Evolutionary conservation across 208 protist species (phyloP).

Genomic region (Blastocrithidia nonstop): DNA sequence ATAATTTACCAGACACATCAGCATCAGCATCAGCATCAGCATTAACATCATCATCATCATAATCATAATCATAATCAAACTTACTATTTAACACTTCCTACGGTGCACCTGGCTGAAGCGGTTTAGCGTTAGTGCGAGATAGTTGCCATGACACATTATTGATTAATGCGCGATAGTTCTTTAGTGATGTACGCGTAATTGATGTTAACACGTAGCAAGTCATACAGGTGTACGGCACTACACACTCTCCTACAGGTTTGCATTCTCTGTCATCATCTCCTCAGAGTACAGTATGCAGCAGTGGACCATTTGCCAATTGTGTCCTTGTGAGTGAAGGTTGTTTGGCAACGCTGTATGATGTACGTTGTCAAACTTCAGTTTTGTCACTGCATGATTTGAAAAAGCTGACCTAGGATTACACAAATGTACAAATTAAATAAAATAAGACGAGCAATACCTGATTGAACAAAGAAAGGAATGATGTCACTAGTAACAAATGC

Average conservation of each 20-base stretch:
- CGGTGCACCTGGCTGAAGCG: too few species aligned
- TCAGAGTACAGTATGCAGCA: background rate
- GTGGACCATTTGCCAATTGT: slow-evolving; percentile 6
- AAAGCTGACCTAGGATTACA: too few species aligned
- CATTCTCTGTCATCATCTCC: slow-evolving; percentile 10
- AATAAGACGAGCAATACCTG: too few species aligned
- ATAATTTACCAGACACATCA: too few species aligned
- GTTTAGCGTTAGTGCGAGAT: too few species aligned
- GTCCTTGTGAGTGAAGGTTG: slow-evolving; percentile 50
- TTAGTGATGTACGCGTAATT: slow-evolving; percentile 47
- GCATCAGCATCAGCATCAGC: too few species aligned
- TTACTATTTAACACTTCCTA: too few species aligned
- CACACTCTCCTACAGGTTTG: slow-evolving; percentile 46
- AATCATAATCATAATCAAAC: too few species aligned
- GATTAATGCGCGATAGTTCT: slow-evolving; percentile 36
- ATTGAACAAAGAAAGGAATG: too few species aligned
- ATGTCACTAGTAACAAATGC: too few species aligned
- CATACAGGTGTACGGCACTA: slow-evolving; percentile 43
- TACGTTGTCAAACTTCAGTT: slow-evolving; percentile 38
- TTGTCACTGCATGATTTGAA: slow-evolving; percentile 10
- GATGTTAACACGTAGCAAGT: slow-evolving; percentile 17
- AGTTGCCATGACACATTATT: slow-evolving; percentile 6
- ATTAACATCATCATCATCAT: too few species aligned
- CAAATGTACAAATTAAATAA: too few species aligned
- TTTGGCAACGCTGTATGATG: slow-evolving; percentile 54